A percentile compares a stretch with the other conserved stretches of the same genome.
These are phyloP conservation scores for Fusarium camptoceras DNA, from an alignment of 2,329 filamentous ascomycete genomes.

Conservation along the genomic window DNA sequence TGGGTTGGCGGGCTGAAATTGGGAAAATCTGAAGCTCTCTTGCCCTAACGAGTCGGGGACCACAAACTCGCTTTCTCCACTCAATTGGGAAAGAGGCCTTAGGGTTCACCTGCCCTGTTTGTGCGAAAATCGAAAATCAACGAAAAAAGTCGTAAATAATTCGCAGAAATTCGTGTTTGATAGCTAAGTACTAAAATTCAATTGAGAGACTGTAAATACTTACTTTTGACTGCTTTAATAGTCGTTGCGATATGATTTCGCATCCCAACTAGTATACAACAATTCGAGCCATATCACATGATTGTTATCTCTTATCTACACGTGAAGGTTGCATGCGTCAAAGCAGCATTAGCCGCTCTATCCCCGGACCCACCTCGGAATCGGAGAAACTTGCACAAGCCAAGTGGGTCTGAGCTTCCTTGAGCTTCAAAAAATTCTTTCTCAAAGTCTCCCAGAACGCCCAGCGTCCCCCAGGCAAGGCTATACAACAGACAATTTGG, in stretches of 20 bases:
- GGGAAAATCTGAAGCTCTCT: constrained; percentile 62
- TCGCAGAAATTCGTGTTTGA: constrained; percentile 3
- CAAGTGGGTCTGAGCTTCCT: constrained; percentile 46
- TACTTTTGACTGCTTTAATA: background rate
- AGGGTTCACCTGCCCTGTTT: constrained; percentile 57
- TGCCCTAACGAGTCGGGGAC: constrained; percentile 53
- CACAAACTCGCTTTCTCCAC: constrained; percentile 59
- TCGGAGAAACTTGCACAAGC: constrained; percentile 42
- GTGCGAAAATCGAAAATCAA: constrained; percentile 1
- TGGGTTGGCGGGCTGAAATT: constrained; percentile 60
- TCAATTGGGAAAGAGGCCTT: constrained; percentile 51
- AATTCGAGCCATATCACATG: constrained; percentile 42
- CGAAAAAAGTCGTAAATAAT: constrained; percentile 24
- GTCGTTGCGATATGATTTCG: background rate
- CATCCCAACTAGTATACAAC: no score
- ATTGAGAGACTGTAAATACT: accelerated
- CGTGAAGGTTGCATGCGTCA: constrained; percentile 30
- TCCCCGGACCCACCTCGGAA: constrained; percentile 33
- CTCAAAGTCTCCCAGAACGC: constrained; percentile 43
- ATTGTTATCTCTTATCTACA: constrained; percentile 29
- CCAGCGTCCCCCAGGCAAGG: constrained; percentile 46
- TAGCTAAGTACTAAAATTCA: accelerated
- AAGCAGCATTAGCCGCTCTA: constrained; percentile 14
- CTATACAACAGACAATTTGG: constrained; percentile 49
- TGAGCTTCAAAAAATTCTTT: constrained; percentile 57